Base-by-base conservation (phyloP, 441 rosid genomes). In the Gossypium aridum region DNA sequence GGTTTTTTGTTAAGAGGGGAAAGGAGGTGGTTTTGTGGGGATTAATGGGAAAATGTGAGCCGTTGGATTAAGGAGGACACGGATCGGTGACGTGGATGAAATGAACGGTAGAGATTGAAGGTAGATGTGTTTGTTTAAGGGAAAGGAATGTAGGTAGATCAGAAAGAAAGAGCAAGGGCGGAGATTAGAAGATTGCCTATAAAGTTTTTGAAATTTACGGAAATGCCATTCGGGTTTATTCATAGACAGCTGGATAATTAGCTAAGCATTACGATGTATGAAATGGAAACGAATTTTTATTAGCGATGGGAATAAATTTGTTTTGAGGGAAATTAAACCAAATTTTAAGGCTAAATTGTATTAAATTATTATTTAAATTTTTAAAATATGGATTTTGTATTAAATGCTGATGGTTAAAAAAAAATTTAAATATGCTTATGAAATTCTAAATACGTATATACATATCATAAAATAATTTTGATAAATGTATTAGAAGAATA, bases 51-150 rank as follows among this genome's bases (percentile, higher is more conserved):
- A 53, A 37, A 60, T 0, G 53, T 53, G 2, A 13, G n/a, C 82
- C 87, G 87, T 83, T 64, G 65, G 85, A 83, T 85, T 60, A 23
- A 7, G 9, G 0, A 6, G 0, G 39, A 26, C 64, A 4, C 67
- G 85, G 90, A 88, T 85, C 64, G 77, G 0, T 83, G 86, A 88
- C 87, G 69, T 85, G 87, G 85, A 39, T 0, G 0, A 0, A 31
- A 71, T 78, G 80, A 64, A 85, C 82, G 87, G 83, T 72, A 0
- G 12, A 26, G 81, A 83, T 83, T 22, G 25, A 7, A 9, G 79
- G n/a, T 55, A 4, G 34, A 49, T 88, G 90, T 88, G 90, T 82
- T 88, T 83, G 87, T 86, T 88, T 71, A 34, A 34, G 61, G 20
- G 22, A 71, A 66, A 76, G 69, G 63, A 70, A 49, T 63, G 77